phyloP scores from a whole-genome alignment of 2,329 filamentous ascomycete genomes.

The Penicillium verrucosum region DNA sequence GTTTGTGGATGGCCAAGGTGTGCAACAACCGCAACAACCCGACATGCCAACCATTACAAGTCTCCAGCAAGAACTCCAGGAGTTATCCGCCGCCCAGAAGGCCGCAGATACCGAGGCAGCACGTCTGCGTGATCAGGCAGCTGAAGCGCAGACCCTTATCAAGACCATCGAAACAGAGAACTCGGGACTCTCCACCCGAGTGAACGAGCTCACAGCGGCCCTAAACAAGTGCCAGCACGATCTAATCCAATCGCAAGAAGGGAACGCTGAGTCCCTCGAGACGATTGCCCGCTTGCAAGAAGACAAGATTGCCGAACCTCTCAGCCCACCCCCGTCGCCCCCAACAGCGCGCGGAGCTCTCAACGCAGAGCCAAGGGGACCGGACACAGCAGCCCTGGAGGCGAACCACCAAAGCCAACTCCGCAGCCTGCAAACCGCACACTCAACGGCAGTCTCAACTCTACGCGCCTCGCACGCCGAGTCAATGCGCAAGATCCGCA shows the following conservation, averaged over 20 bases:
- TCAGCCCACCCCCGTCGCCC: slow-evolving; percentile 32
- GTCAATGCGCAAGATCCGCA: slow-evolving; percentile 36
- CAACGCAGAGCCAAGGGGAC: slow-evolving; percentile 5
- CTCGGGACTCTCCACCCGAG: slow-evolving; percentile 32
- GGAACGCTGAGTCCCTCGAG: slow-evolving; percentile 32
- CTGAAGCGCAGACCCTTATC: slow-evolving; percentile 37
- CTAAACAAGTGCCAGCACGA: slow-evolving; percentile 33
- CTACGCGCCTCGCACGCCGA: slow-evolving; percentile 39
- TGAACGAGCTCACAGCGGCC: slow-evolving; percentile 34
- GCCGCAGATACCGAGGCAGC: slow-evolving; percentile 35
- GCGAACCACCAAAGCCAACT: slow-evolving; percentile 37
- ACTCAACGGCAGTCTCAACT: slow-evolving; percentile 36
- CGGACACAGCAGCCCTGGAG: slow-evolving; percentile 23
- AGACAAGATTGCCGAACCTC: slow-evolving; percentile 27
- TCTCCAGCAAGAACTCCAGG: slow-evolving; percentile 31
- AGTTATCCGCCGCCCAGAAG: slow-evolving; percentile 27
- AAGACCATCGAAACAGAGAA: slow-evolving; percentile 42
- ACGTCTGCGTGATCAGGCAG: slow-evolving; percentile 35
- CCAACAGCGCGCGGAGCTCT: slow-evolving; percentile 12
- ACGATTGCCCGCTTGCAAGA: slow-evolving; percentile 32
- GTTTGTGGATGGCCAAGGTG: slow-evolving; percentile 18
- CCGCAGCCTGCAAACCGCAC: slow-evolving; percentile 36
- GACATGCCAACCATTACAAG: slow-evolving; percentile 16
- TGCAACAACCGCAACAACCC: slow-evolving; percentile 23
- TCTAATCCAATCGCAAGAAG: slow-evolving; percentile 29